Evolutionary conservation across 169 alveolate species (phyloP), one percentile per base, ranked within the genome.

Genomic region (Theileria sp.): DNA sequence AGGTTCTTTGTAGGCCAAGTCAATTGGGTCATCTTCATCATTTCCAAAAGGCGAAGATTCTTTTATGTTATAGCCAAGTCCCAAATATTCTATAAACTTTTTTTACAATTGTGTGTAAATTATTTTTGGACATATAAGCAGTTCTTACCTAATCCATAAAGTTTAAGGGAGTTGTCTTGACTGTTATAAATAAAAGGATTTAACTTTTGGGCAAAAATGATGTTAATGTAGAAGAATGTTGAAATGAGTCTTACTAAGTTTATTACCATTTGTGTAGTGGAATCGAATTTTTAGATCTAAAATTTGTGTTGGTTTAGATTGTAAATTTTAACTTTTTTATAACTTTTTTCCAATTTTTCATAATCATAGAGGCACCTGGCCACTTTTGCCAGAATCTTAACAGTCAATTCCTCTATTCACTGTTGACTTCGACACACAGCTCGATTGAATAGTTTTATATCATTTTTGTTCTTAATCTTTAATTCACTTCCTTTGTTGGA

Each of bases 1-100:
- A 0, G 90, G 90, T 38, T 76, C 81, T n/a, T 74, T 77, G 80
- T 77, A 84, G 61, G 87, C 90, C 5, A 77, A 62, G 75, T 84
- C 87, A 9, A 84, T 66, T 44, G 38, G 58, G n/a, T 51, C 70
- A 44, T 61, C 81, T 15, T 69, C 87, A 36, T 84, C 83, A 34
- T 30, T 75, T 30, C 90, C 90, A 71, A 84, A 65, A 7, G 90
- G 86, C 64, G 17, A 34, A 12, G 83, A 23, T 62, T 77, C 60
- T 19, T 70, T 65, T 50, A 56, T 60, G 54, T 84, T 75, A 65
- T 84, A 84, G 13, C 90, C 90, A 25, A 61, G 36, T n/a, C 90
- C 90, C 50, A 84, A 81, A 23, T 77, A 84, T 51, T 84, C 90
- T 84, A 38, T 17, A 23, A 26, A 38, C 36, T 25, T 8, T 23